Evolutionary conservation across 129 eudicot genomes (phyloP), one percentile per base, ranked within the genome.

Genomic region (Tagetes patula): DNA sequence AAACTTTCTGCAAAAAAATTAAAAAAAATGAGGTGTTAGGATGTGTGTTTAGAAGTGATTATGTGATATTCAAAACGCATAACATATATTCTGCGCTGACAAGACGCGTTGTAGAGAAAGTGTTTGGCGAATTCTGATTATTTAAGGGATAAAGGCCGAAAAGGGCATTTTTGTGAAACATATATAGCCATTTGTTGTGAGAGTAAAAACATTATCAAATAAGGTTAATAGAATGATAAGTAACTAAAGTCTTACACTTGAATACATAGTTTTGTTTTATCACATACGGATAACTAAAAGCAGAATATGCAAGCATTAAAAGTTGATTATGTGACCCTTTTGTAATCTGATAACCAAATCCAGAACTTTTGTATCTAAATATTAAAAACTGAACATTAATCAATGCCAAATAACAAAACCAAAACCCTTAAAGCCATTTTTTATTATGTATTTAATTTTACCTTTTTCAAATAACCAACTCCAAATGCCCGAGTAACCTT

Each of bases 401-500:
- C 52, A 10, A 27, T 27, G 10, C 50, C 39, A 70, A 37, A 50
- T 20, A 4, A 13, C 75, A 20, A n/a, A 54, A 39, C 4, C 53
- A 39, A 20, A 5, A 30, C 49, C 14, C 9, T 13, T 68, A 49
- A 54, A 40, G 2, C 40, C 12, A 20, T 40, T 20, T 55, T 30
- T 3, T 39, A 20, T 38, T 30, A 41, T 8, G 8, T 8, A 4
- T 6, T 2, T 38, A 5, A 8, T 31, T 13, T 4, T 85, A 94
- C 98, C 96, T 86, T 94, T 78, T 94, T 94, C 86, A 94, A 72
- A 85, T 94, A 94, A 69, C 98, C 98, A 63, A 94, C 98, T 55
- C 98, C 98, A 84, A 94, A 91, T 3, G 98, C 98, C 59, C 98
- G 85, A 45, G 98, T 94, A 71, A 94, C 98, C 77, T 94, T 94